phyloP scores from a whole-genome alignment of 164 flowering plant genomes.

The Houttuynia cordata region DNA sequence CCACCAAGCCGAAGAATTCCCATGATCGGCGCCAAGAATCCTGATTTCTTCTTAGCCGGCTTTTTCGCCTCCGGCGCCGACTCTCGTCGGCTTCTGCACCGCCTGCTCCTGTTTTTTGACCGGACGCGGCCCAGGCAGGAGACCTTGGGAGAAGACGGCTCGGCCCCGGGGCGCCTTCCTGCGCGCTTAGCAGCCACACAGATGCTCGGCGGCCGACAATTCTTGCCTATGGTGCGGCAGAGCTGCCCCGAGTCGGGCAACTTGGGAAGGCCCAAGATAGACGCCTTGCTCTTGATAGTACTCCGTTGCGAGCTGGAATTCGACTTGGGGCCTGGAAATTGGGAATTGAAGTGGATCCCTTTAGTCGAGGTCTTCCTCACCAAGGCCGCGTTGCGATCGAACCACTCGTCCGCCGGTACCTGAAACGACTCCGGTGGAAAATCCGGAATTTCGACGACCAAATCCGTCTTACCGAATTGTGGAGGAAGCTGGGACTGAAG shows the following conservation, averaged over 20 bases:
- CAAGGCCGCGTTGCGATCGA: constrained; percentile 12
- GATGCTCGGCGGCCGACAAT: constrained; percentile 11
- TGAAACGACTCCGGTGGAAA: constrained; percentile 19
- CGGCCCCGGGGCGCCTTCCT: constrained; percentile 20
- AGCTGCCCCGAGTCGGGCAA: constrained; percentile 30
- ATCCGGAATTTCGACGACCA: constrained; percentile 3
- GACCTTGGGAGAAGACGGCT: constrained; percentile 78
- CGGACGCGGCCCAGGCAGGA: constrained; percentile 76
- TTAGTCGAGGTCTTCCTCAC: constrained; percentile 19
- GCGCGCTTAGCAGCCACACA: constrained; percentile 39
- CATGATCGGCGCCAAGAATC: neutral
- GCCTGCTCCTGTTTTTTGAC: constrained; percentile 32
- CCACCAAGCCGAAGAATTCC: constrained; percentile 1
- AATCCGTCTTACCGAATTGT: no score
- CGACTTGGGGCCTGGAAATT: constrained; percentile 8
- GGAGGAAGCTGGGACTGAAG: neutral
- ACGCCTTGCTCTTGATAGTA: constrained; percentile 26
- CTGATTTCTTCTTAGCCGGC: neutral
- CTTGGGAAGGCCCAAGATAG: constrained; percentile 56
- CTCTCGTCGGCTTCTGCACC: neutral
- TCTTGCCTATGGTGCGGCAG: constrained; percentile 19
- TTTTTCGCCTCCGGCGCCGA: neutral
- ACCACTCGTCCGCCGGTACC: constrained; percentile 17
- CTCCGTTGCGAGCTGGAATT: constrained; percentile 40
- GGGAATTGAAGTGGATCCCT: constrained; percentile 3